Evolutionary conservation across 768 basidiomycete genomes (phyloP).

Genomic region (Mycena kentingensis): DNA sequence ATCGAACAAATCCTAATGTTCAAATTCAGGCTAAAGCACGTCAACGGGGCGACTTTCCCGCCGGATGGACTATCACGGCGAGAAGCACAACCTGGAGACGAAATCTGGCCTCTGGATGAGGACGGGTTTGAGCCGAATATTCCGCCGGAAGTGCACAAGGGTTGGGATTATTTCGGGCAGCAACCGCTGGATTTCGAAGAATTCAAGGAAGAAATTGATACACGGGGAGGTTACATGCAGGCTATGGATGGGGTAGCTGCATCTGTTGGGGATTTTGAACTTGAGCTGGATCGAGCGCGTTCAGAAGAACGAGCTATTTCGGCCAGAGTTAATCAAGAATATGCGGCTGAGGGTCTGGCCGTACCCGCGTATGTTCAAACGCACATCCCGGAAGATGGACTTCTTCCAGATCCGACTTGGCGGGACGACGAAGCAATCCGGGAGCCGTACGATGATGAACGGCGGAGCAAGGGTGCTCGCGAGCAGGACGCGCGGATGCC

Average conservation of each 20-base stretch:
- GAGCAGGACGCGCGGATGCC: background rate
- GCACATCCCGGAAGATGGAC: background rate
- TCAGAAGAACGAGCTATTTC: background rate
- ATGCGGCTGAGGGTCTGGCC: background rate
- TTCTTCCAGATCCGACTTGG: background rate
- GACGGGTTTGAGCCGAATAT: background rate
- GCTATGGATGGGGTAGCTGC: background rate
- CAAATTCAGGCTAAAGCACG: slow-evolving; percentile 15
- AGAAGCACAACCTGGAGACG: background rate
- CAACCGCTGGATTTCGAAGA: slow-evolving; percentile 1
- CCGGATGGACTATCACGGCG: slow-evolving; percentile 23
- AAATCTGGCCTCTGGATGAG: background rate
- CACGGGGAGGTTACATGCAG: slow-evolving; percentile 1
- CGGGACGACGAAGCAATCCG: background rate
- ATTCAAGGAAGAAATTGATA: background rate
- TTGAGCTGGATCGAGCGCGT: background rate
- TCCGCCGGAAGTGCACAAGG: background rate
- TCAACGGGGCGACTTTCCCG: slow-evolving; percentile 5
- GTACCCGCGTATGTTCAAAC: background rate
- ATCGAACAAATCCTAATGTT: slow-evolving; percentile 23
- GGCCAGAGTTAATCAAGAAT: background rate
- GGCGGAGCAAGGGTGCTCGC: background rate
- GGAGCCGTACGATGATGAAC: background rate
- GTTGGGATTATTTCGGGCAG: background rate
- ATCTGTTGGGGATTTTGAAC: background rate